Base-by-base conservation (phyloP, 208 protist genomes). In the Leishmania arabica region DNA sequence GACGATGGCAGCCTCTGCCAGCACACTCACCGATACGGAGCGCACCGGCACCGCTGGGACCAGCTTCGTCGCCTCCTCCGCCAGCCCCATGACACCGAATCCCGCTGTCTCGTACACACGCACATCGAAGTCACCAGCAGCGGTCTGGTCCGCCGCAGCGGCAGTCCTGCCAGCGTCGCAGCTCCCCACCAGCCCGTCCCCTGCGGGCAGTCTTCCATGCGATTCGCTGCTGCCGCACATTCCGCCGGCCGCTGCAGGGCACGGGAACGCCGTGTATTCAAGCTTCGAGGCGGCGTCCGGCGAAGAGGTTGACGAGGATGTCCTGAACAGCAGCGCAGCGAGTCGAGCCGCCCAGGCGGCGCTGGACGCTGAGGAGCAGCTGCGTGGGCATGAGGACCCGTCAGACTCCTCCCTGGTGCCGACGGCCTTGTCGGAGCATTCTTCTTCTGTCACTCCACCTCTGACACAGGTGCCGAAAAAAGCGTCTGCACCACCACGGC, bases 331-430 rank as follows among this genome's bases (percentile, higher is more conserved):
- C 54, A 83, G 79, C 45, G 75, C 45, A 13, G 83, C 71, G 1
- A 87, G 84, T 37, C 58, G 78, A 37, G 79, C 72, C 1, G 79
- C 76, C 34, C 84, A 84, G 72, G 84, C 84, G 21, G 84, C 84
- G 31, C 58, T 87, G 27, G 84, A 87, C 60, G 79, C 84, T 5
- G 76, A 54, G 49, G 84, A 87, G 37, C 31, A 47, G 56, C 42
- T 66, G 21, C 34, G 21, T 37, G 42, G 47, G 13, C 8, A 56
- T 9, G 60, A 49, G 45, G 1, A 42, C 0, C 24, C 11, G 1
- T 69, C 15, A n/a, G 47, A 69, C 42, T 54, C 47, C 1, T 62
- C 76, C 34, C 42, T 47, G 27, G 42, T 21, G 6, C 40, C 27
- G 31, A 40, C 60, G 11, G 1, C 60, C 60, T 6, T 53, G 17